Percentiles rank a stretch among this genome's conserved stretches.
Evolutionary conservation across 495 filamentous ascomycete species (phyloP).

Genomic region (Astrothelium macrocarpum): DNA sequence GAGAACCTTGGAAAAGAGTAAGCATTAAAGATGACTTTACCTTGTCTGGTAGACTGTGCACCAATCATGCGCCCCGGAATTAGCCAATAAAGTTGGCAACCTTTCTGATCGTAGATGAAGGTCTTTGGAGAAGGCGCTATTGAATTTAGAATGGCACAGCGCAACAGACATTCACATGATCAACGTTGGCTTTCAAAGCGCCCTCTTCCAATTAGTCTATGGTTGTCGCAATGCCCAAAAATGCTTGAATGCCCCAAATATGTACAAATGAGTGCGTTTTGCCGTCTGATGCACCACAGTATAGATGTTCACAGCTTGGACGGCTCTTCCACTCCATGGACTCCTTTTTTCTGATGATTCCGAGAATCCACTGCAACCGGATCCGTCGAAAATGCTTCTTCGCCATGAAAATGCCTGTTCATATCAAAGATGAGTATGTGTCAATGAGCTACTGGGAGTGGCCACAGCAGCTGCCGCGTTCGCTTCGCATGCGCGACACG

Average conservation of each 20-base stretch:
- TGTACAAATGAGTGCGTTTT: background rate
- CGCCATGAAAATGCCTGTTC: constrained; percentile 1
- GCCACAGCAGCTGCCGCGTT: background rate
- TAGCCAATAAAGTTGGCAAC: too few species aligned
- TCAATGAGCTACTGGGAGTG: background rate
- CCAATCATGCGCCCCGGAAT: too few species aligned
- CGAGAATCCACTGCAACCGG: background rate
- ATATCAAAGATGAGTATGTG: background rate
- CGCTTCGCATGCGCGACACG: background rate
- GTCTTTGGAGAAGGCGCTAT: too few species aligned
- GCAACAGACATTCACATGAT: too few species aligned
- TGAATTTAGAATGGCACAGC: too few species aligned
- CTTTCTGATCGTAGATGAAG: too few species aligned
- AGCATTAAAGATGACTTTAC: too few species aligned
- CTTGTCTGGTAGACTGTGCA: too few species aligned
- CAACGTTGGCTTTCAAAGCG: too few species aligned
- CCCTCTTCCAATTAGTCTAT: too few species aligned
- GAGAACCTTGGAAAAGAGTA: too few species aligned
- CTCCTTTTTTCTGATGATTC: background rate
- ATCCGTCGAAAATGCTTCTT: constrained; percentile 1
- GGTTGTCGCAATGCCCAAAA: background rate
- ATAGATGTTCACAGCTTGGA: background rate
- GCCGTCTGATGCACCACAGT: background rate
- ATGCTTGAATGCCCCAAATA: too few species aligned
- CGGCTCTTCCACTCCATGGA: background rate